These are phyloP conservation scores for Cardiospermum halicacabum DNA, from an alignment of 345 rosid species.

Conservation along the genomic window DNA sequence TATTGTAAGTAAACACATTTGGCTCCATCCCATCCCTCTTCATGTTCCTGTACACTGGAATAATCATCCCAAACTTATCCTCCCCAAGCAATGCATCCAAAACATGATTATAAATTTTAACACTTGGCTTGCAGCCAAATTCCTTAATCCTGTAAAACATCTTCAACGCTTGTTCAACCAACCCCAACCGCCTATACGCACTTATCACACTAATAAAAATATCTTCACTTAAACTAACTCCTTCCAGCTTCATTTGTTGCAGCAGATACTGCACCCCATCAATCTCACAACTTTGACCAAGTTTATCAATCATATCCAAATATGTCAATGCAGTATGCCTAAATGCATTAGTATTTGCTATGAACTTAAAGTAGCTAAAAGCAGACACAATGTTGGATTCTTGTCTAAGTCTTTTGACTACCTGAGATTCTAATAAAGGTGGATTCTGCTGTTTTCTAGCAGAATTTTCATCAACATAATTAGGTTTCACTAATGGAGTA, in stretches of 20 bases:
- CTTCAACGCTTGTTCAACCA: constrained; percentile 71
- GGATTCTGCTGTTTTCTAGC: constrained; percentile 16
- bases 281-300: constrained; percentile 40
- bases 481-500: constrained; percentile 25
- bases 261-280: constrained; percentile 76
- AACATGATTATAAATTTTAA: constrained; percentile 75
- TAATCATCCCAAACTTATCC: constrained; percentile 62
- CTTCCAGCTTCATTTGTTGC: constrained; percentile 92
- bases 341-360: constrained; percentile 60
- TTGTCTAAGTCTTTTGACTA: constrained; percentile 38
- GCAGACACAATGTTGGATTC: constrained; percentile 47
- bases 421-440: constrained; percentile 41
- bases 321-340: constrained; percentile 69
- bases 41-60: constrained; percentile 62
- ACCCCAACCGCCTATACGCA: constrained; percentile 42
- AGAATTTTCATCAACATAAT: constrained; percentile 10
- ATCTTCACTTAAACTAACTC: constrained; percentile 56
- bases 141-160: constrained; percentile 72
- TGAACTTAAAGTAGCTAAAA: constrained; percentile 54
- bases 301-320: constrained; percentile 57
- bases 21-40: constrained; percentile 81
- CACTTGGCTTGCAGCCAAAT: constrained; percentile 70
- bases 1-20: constrained; percentile 71
- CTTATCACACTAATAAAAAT: constrained; percentile 55
- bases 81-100: constrained; percentile 74